Evolutionary conservation across 805 yeast species (phyloP).

Genomic region (Suhomyces pyralidae): DNA sequence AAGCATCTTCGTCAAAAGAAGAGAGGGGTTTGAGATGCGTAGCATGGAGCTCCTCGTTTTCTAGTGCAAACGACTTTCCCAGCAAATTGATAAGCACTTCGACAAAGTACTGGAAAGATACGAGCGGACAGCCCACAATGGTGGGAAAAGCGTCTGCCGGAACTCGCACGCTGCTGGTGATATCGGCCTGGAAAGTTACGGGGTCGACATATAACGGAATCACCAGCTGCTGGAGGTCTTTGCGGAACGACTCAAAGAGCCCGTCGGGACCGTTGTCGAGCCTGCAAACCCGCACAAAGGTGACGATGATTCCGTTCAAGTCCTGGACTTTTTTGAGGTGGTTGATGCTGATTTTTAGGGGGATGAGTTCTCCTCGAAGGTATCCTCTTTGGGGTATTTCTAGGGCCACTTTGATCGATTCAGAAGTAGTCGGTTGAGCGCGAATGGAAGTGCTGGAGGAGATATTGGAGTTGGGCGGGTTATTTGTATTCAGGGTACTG

Average conservation of each 20-base stretch:
- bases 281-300: slow-evolving; percentile 77
- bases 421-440: too few species aligned
- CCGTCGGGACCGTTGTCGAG: slow-evolving; percentile 55
- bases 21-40: not conserved
- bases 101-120: slow-evolving; percentile 78
- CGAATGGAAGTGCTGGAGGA: too few species aligned
- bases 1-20: slow-evolving; percentile 1
- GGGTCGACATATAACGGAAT: slow-evolving; percentile 81
- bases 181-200: slow-evolving; percentile 49
- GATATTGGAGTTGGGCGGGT: too few species aligned
- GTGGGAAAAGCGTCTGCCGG: slow-evolving; percentile 89
- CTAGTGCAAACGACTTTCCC: slow-evolving; percentile 46
- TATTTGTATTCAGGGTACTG: too few species aligned
- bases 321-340: slow-evolving; percentile 72
- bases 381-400: slow-evolving; percentile 61
- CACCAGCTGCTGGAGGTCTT: slow-evolving; percentile 75
- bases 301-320: slow-evolving; percentile 70
- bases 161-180: slow-evolving; percentile 61
- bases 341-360: slow-evolving; percentile 61
- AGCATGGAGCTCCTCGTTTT: slow-evolving; percentile 11
- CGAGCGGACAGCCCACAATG: slow-evolving; percentile 64
- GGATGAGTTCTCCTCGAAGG: slow-evolving; percentile 74
- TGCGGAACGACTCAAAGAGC: slow-evolving; percentile 69
- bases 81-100: slow-evolving; percentile 83
- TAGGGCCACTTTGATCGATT: slow-evolving; percentile 34